A percentile compares a stretch with the other conserved stretches of the same genome.
phyloP scores from a whole-genome alignment of 805 yeast genomes.

The Saccharomycodes ludwigii region DNA sequence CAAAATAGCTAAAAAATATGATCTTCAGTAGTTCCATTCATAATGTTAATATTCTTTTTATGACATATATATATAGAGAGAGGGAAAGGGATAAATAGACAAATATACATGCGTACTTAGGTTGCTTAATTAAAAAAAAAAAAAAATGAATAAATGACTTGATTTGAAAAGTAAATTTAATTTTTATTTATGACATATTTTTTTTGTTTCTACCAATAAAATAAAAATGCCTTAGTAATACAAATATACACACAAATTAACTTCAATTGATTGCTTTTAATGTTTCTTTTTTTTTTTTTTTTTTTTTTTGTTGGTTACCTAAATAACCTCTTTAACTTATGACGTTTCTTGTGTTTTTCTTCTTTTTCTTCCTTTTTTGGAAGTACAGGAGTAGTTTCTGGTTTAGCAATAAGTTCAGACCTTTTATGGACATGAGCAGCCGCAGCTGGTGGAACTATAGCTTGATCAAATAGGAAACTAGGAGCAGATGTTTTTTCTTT shows the following conservation, averaged over 20 bases:
- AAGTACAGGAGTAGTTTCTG: slow-evolving; percentile 6
- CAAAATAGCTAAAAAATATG: slow-evolving; percentile 16
- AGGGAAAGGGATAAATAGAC: no score
- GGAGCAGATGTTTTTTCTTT: slow-evolving; percentile 29
- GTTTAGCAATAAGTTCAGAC: slow-evolving; percentile 7
- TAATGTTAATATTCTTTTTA: background rate
- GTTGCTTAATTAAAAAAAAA: no score
- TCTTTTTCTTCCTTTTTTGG: slow-evolving; percentile 6
- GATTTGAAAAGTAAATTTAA: background rate
- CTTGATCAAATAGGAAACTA: slow-evolving; percentile 26
- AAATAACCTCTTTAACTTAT: slow-evolving; percentile 35
- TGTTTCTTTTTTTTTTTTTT: background rate
- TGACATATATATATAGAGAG: no score
- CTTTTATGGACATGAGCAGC: slow-evolving; percentile 8
- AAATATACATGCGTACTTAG: no score
- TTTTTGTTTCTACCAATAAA: background rate
- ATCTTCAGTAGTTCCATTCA: slow-evolving; percentile 10
- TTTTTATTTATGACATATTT: slow-evolving; percentile 5
- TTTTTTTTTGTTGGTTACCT: slow-evolving; percentile 12
- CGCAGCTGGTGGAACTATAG: slow-evolving; percentile 2
- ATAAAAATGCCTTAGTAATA: background rate
- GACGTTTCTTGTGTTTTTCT: slow-evolving; percentile 32
- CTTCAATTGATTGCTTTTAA: background rate
- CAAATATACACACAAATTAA: background rate
- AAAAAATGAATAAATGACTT: background rate